A percentile compares a stretch with the other conserved stretches of the same genome.
Evolutionary conservation across 2,329 filamentous ascomycete species (phyloP).

Genomic region (Plectosphaerella plurivora): DNA sequence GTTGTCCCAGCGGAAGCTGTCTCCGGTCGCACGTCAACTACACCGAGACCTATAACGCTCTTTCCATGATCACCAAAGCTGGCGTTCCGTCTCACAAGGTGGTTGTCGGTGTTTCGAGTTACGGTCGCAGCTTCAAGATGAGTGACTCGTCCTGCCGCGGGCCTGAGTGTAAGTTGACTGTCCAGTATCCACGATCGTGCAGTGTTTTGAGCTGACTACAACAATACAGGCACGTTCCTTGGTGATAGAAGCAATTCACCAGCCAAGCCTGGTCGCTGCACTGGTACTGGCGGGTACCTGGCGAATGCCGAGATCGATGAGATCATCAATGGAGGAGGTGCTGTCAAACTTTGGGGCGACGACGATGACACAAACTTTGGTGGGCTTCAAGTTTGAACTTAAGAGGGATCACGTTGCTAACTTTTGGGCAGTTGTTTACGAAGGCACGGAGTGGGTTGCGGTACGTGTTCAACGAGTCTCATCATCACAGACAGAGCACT

Average conservation of each 20-base stretch:
- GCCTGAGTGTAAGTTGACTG: constrained; percentile 17
- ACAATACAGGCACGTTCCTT: neutral
- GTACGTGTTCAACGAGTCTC: no score
- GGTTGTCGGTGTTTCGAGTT: constrained; percentile 24
- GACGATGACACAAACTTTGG: no score
- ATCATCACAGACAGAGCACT: no score
- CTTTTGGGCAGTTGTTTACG: neutral
- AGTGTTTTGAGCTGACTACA: neutral
- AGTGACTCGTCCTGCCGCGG: constrained; percentile 17
- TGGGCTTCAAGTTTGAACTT: neutral
- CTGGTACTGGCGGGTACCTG: constrained; percentile 24
- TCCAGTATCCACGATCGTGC: neutral
- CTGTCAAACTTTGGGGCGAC: no score
- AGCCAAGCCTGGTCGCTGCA: constrained; percentile 20
- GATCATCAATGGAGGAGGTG: neutral
- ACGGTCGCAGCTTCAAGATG: constrained; percentile 28
- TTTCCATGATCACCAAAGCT: constrained; percentile 26
- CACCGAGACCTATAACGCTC: neutral
- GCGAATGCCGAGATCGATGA: constrained; percentile 22
- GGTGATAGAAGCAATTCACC: constrained; percentile 14
- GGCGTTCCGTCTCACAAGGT: constrained; percentile 24
- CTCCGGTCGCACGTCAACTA: neutral
- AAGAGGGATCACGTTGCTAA: neutral
- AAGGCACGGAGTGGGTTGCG: constrained; percentile 4
- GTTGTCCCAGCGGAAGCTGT: neutral